Base-by-base conservation (phyloP, 176 grass and related monocot genomes). In the bread wheat (Triticum aestivum) region DNA sequence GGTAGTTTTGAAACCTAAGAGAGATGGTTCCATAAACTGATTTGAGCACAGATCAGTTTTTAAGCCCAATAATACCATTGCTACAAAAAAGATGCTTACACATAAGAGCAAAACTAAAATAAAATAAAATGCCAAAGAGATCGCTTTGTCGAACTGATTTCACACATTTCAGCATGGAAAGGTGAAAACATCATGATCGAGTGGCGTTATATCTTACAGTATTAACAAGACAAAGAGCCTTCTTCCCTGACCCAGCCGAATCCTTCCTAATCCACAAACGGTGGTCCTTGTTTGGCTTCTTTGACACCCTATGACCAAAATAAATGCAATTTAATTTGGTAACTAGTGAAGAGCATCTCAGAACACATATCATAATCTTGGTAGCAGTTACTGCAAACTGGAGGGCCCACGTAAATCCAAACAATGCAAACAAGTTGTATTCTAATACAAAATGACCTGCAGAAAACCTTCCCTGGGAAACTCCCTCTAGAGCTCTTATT, bases 261-360 rank as follows among this genome's bases (percentile, higher is more conserved):
- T 98, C 93, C 86, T 92, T 98, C 71, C 90, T 96, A 78, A 92
- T 94, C 93, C 93, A 98, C 70, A 96, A 87, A 91, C 94, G 93
- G 27, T 98, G 92, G 30, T 98, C 87, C 65, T 91, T 98, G 38
- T 84, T 86, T 84, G 65, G 65, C 74, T 73, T 92, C 58, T 83
- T 98, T 67, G 93, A 65, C 54, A 90, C 83, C 75, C 94, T 98
- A 85, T 42, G 61, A 83, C 26, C 70, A 79, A 69, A 79, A 85
- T 17, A 65, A 91, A 88, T 74, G 18, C 12, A 85, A 41, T 66
- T 85, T 67, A 54, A 78, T n/a, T 69, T 68, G n/a, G 8, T 72
- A 81, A 58, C 1, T 47, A 12, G 18, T 76, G 61, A 74, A 61
- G 20, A 62, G 51, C 33, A 73, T 30, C 47, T 68, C 17, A 23